Evolutionary conservation across 2,329 filamentous ascomycete species (phyloP), one percentile per base, ranked within the genome.

Genomic region (Sporothrix globosa): DNA sequence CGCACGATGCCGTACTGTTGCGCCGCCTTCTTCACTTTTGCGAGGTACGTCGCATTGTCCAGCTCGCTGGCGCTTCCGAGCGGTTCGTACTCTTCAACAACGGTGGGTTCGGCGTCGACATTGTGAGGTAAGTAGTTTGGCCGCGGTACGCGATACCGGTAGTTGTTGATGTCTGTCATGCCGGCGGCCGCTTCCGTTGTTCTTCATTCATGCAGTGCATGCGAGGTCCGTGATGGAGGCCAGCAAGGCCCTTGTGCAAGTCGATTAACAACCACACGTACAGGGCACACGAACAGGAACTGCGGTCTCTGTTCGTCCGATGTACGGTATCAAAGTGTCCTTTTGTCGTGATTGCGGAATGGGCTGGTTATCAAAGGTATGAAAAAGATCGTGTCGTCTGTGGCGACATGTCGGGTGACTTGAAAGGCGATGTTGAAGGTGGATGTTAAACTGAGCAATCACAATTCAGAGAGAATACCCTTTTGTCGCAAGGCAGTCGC

Each of bases 1-100:
- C 89, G 87, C 68, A 89, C 88, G 76, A 97, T 92, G 75, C 89
- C 90, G 80, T 92, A 86, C 67, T 86, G 83, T 71, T 85, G 82
- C 30, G 86, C 86, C 27, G 83, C 80, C 69, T 83, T 84, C 77
- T 86, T 86, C 79, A 86, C 86, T 78, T 87, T 87, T 77, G 82
- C 83, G 74, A 84, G 85, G 77, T 84, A 88, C 71, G 82, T 82
- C 72, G 83, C 84, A 75, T 88, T 86, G 68, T 88, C 86, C 72
- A 83, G 78, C 74, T 87, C 84, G 74, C 80, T 82, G 30, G 85
- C 82, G 50, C 80, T 79, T 69, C 83, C 85, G 27, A 88, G 80
- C 4, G 84, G 85, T 46, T 80, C 78, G 76, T 83, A 86, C 72
- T 86, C 83, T 75, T 87, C 81, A 34, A 88, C 84, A 65, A 87